These are phyloP conservation scores for Obelidium mucronatum DNA, from an alignment of 192 early-diverging fungal genomes.

Conservation along the genomic window DNA sequence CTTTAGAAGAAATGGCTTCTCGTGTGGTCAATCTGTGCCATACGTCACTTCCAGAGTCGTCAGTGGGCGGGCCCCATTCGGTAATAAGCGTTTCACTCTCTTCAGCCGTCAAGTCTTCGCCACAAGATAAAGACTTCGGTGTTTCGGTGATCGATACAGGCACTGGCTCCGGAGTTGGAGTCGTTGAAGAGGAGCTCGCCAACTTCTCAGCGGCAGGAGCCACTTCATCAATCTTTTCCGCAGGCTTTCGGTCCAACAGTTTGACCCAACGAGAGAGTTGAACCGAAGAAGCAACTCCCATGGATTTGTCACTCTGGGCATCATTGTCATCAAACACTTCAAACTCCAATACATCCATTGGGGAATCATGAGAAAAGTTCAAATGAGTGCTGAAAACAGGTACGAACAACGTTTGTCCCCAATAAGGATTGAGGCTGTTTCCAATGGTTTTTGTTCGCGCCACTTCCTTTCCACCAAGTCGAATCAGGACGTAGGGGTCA, in stretches of 20 bases:
- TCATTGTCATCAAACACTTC: slow-evolving; percentile 86
- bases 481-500: slow-evolving; percentile 87
- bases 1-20: neutral
- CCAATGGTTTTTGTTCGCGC: slow-evolving; percentile 69
- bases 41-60: slow-evolving; percentile 39
- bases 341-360: slow-evolving; percentile 72
- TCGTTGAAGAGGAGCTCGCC: neutral
- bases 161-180: neutral
- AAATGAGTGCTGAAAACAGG: slow-evolving; percentile 70
- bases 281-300: slow-evolving; percentile 62
- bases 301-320: slow-evolving; percentile 71
- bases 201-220: neutral
- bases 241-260: slow-evolving; percentile 35
- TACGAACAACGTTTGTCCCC: slow-evolving; percentile 82
- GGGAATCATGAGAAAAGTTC: neutral
- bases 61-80: slow-evolving; percentile 59
- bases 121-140: slow-evolving; percentile 28
- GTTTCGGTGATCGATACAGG: slow-evolving; percentile 10
- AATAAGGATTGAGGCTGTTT: slow-evolving; percentile 82
- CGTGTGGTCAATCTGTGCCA: slow-evolving; percentile 36
- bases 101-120: slow-evolving; percentile 32
- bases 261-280: slow-evolving; percentile 52
- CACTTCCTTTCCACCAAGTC: slow-evolving; percentile 74
- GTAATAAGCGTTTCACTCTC: slow-evolving; percentile 48
- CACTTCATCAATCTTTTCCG: neutral